These are phyloP conservation scores for Amanita rimosa DNA, from an alignment of 768 basidiomycete genomes.

Conservation along the genomic window DNA sequence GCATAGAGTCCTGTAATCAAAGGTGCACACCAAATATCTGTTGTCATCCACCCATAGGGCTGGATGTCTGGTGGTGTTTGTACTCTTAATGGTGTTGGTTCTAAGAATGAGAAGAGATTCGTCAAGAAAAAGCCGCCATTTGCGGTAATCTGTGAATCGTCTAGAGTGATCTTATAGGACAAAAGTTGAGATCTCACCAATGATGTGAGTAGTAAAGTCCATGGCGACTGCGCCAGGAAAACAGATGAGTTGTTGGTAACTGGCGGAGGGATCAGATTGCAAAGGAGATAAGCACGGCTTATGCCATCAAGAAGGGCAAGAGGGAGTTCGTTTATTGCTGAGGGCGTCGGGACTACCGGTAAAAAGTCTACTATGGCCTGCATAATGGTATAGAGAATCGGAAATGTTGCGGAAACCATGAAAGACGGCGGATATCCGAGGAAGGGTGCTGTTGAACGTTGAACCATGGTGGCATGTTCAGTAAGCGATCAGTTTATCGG, in stretches of 20 bases:
- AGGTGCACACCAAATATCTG: conserved; percentile 82
- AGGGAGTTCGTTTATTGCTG: conserved; percentile 54
- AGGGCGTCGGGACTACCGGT: conserved; percentile 42
- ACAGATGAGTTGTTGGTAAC: conserved; percentile 42
- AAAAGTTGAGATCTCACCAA: conserved; percentile 32
- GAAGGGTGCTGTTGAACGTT: conserved; percentile 40
- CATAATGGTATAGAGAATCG: conserved; percentile 44
- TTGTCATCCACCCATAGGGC: conserved; percentile 77
- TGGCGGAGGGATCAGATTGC: conserved; percentile 63
- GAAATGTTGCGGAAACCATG: conserved; percentile 60
- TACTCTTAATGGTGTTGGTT: conserved; percentile 56
- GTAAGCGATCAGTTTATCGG: not conserved
- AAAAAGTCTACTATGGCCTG: conserved; percentile 55
- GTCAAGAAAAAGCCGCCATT: conserved; percentile 78
- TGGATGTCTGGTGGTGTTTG: conserved; percentile 72
- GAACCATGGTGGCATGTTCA: too few relatives aligned
- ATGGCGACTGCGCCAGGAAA: conserved; percentile 52
- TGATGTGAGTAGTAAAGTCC: conserved; percentile 66
- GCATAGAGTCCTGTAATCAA: conserved; percentile 70
- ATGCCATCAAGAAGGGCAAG: conserved; percentile 69
- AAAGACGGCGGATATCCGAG: conserved; percentile 67
- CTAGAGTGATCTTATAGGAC: not conserved
- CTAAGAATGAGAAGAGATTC: conserved; percentile 65
- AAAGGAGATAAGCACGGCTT: conserved; percentile 68
- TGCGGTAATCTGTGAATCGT: conserved; percentile 40